Evolutionary conservation across 73 alveolate genomes (phyloP), one percentile per base, ranked within the genome.

Genomic region (Blepharisma stoltei): DNA sequence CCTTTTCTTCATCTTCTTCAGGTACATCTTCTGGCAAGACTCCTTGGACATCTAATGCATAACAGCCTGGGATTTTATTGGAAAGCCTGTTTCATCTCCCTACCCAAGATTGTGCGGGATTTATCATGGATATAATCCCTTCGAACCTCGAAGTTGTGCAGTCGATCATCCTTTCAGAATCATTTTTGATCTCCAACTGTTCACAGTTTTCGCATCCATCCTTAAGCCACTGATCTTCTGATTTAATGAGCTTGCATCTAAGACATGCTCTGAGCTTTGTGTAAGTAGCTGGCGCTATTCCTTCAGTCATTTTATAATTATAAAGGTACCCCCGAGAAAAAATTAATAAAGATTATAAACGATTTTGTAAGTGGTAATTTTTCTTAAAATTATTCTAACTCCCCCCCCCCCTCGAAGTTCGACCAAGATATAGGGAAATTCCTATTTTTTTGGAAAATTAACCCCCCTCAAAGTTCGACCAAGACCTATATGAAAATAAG

Each of bases 161-260:
- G 43, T 43, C 45, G 11, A 44, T 38, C 55, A 69, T 69, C n/a
- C 14, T 14, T 38, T 69, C 79, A 9, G 32, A 25, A 5, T 69
- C 60, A 7, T 43, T n/a, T 44, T 38, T 46, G 23, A 69, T 37
- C 11, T 69, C 79, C 11, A 69, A 6, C 14, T 18, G 32, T 44
- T 38, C 27, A 52, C 90, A 83, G 80, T 83, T 83, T 11, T 83
- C 85, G 50, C 90, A 83, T 18, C 90, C 89, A 43, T 83, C 90
- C 45, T 77, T 83, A 46, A 41, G 43, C 77, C 77, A 83, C 37
- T 83, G 90, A 23, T 47, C 54, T 8, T 60, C 67, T 25, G 90
- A 76, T 80, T 83, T 83, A n/a, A 83, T 54, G 6, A 83, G 54
- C 52, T 68, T 70, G 65, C 90, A 83, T 7, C 66, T 71, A 7